Evolutionary conservation across 768 basidiomycete species (phyloP).

Genomic region (Rhizopogon roseolus): DNA sequence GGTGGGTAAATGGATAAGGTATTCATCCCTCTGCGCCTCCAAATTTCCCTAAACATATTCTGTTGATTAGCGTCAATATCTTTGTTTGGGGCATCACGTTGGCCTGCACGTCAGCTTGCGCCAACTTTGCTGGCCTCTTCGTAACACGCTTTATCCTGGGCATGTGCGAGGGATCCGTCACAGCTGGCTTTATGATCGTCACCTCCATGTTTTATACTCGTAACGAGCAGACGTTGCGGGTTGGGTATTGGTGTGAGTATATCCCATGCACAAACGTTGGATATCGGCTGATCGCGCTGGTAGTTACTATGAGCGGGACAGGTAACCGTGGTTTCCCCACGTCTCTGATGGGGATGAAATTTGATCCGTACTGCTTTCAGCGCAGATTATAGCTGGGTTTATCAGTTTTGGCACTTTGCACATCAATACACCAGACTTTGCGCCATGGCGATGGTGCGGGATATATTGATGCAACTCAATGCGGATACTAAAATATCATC

Average conservation of each 20-base stretch:
- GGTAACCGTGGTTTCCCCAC: conserved; percentile 29
- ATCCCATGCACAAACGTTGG: background rate
- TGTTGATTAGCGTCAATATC: conserved; percentile 50
- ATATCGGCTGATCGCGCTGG: background rate
- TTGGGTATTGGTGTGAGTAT: conserved; percentile 73
- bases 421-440: conserved; percentile 49
- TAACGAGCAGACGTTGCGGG: conserved; percentile 60
- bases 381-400: conserved; percentile 69
- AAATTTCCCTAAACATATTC: background rate
- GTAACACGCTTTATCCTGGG: conserved; percentile 62
- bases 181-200: conserved; percentile 74
- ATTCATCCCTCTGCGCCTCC: conserved; percentile 2
- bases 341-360: background rate
- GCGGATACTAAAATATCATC: background rate
- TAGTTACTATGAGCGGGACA: conserved; percentile 74
- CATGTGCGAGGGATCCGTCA: conserved; percentile 67
- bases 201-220: conserved; percentile 77
- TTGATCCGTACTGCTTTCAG: conserved; percentile 25
- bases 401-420: conserved; percentile 64
- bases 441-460: conserved; percentile 68
- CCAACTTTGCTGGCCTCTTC: conserved; percentile 60
- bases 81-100: conserved; percentile 61
- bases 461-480: background rate
- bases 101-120: conserved; percentile 64
- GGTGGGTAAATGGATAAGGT: conserved; percentile 82